A percentile compares a stretch with the other conserved stretches of the same genome.
phyloP scores from a whole-genome alignment of 164 flowering plant genomes.

The Saururus chinensis region DNA sequence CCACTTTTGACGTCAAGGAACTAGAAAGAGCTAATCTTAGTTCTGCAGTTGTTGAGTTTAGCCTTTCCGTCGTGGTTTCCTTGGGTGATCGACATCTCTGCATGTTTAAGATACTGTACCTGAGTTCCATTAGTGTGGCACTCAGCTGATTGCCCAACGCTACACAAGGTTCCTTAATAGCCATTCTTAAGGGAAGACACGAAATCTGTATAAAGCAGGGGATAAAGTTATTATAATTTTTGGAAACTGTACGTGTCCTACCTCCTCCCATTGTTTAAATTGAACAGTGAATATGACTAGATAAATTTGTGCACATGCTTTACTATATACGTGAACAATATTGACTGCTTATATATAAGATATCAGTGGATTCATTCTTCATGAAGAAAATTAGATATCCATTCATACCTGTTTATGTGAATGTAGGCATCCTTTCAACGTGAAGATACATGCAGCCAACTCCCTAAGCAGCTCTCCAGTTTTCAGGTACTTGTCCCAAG shows the following conservation, averaged over 20 bases:
- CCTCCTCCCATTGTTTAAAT: too few relatives aligned
- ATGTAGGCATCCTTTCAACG: slow-evolving; percentile 35
- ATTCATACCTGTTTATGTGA: slow-evolving; percentile 43
- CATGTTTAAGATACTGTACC: neutral
- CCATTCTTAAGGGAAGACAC: neutral
- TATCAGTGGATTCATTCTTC: neutral
- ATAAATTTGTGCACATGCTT: neutral
- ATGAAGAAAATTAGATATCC: neutral
- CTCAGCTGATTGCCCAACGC: slow-evolving; percentile 1
- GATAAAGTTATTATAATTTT: neutral
- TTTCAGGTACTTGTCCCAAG: slow-evolving; percentile 55
- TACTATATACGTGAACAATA: too few relatives aligned
- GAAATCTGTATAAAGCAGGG: neutral
- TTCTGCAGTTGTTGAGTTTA: slow-evolving; percentile 1
- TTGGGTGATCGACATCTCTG: neutral
- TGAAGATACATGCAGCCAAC: slow-evolving; percentile 35
- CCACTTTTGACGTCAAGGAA: neutral
- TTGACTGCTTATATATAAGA: neutral
- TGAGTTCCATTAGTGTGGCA: slow-evolving; percentile 1
- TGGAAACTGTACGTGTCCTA: too few relatives aligned
- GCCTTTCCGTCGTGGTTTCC: neutral
- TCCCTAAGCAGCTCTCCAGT: slow-evolving; percentile 61
- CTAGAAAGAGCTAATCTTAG: neutral
- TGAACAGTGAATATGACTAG: too few relatives aligned
- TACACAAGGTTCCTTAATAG: slow-evolving; percentile 2